phyloP scores from a whole-genome alignment of 768 basidiomycete species.

The Kwoniella europaea region DNA sequence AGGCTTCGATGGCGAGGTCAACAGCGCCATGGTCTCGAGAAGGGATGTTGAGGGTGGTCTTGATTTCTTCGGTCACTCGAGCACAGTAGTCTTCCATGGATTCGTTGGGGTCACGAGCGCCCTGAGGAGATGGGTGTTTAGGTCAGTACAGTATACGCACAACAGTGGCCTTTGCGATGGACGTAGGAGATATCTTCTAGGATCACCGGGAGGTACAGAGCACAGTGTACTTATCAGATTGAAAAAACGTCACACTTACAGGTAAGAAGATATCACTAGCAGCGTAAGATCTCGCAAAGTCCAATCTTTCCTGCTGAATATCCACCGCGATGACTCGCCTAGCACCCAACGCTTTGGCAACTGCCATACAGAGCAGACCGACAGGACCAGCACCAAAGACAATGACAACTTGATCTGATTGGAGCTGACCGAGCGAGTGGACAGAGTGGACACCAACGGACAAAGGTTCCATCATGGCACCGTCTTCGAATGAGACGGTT shows the following conservation, averaged over 20 bases:
- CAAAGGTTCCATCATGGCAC: slow-evolving; percentile 95
- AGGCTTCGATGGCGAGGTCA: slow-evolving; percentile 87
- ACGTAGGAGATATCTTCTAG: neutral
- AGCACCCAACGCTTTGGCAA: slow-evolving; percentile 90
- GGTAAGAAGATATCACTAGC: slow-evolving; percentile 68
- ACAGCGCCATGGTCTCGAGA: slow-evolving; percentile 73
- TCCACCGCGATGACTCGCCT: slow-evolving; percentile 77
- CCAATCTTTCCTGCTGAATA: slow-evolving; percentile 67
- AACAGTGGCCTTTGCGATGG: neutral
- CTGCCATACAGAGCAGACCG: slow-evolving; percentile 84
- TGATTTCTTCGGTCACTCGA: slow-evolving; percentile 23
- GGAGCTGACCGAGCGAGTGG: slow-evolving; percentile 72
- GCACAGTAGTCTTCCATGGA: slow-evolving; percentile 21
- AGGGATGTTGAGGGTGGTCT: slow-evolving; percentile 67
- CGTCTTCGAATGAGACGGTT: slow-evolving; percentile 84
- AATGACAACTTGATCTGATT: slow-evolving; percentile 61
- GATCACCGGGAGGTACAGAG: no score
- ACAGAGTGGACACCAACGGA: slow-evolving; percentile 91
- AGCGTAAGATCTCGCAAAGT: slow-evolving; percentile 83
- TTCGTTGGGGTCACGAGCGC: slow-evolving; percentile 23
- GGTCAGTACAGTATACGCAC: neutral
- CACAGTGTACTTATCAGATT: no score
- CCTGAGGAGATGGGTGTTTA: neutral
- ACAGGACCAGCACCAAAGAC: slow-evolving; percentile 86
- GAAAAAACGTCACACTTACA: slow-evolving; percentile 22